These are phyloP conservation scores for Chalciporus sp. DNA, from an alignment of 1,284 basidiomycete species.

Conservation along the genomic window DNA sequence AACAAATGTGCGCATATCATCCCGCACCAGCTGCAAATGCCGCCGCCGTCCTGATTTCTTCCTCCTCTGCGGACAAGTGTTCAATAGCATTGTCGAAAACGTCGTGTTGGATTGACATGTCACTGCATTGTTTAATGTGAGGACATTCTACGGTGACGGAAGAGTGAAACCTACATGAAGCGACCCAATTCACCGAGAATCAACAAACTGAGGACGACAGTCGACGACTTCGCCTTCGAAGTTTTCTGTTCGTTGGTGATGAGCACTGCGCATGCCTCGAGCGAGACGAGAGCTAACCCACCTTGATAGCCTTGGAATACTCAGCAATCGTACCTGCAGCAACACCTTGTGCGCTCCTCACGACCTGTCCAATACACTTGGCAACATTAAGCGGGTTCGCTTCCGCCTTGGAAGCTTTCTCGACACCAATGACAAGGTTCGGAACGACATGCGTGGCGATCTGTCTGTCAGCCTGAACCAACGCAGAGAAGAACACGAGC, in stretches of 20 bases:
- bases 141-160: not conserved
- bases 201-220: slow-evolving; percentile 81
- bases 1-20: not conserved
- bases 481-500: slow-evolving; percentile 76
- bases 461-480: slow-evolving; percentile 82
- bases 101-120: slow-evolving; percentile 77
- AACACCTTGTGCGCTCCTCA: slow-evolving; percentile 66
- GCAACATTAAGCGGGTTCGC: slow-evolving; percentile 72
- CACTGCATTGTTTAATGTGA: slow-evolving; percentile 47
- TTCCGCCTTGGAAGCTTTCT: slow-evolving; percentile 59
- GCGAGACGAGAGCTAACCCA: slow-evolving; percentile 27
- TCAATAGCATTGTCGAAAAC: slow-evolving; percentile 76
- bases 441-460: slow-evolving; percentile 79
- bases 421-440: slow-evolving; percentile 62
- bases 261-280: slow-evolving; percentile 1
- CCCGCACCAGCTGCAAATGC: slow-evolving; percentile 85
- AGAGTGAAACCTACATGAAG: slow-evolving; percentile 60
- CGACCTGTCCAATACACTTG: slow-evolving; percentile 81
- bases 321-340: slow-evolving; percentile 81
- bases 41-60: slow-evolving; percentile 85
- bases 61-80: slow-evolving; percentile 75
- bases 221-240: slow-evolving; percentile 66
- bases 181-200: slow-evolving; percentile 91
- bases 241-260: slow-evolving; percentile 43
- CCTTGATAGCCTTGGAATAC: slow-evolving; percentile 80